A percentile compares a stretch with the other conserved stretches of the same genome.
Conservation (phyloP, 1,284 basidiomycete species). For the Hortiboletus rubellus region DNA sequence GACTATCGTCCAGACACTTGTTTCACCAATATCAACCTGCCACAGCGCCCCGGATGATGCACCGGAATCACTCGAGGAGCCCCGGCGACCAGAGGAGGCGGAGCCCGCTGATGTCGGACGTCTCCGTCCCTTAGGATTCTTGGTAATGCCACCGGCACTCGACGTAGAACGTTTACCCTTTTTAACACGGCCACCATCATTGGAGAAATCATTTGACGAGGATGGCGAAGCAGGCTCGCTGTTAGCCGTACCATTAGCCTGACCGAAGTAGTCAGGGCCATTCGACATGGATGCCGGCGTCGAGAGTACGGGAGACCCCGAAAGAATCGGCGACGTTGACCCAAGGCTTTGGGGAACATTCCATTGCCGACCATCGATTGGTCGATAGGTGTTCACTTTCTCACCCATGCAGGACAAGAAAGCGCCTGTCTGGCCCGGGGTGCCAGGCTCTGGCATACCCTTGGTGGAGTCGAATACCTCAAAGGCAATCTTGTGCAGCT, state of each 20-base stretch:
- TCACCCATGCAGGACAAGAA: constrained; percentile 87
- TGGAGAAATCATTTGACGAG: constrained; percentile 68
- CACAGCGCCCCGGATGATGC: constrained; percentile 78
- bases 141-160: constrained; percentile 64
- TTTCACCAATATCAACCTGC: constrained; percentile 87
- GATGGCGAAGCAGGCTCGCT: constrained; percentile 68
- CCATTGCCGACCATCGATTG: constrained; percentile 80
- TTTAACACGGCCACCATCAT: constrained; percentile 80
- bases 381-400: constrained; percentile 84
- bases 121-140: constrained; percentile 64
- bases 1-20: constrained; percentile 92
- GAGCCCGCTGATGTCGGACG: constrained; percentile 75
- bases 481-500: constrained; percentile 93
- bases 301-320: constrained; percentile 66
- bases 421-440: constrained; percentile 72
- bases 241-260: constrained; percentile 43
- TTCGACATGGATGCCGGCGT: constrained; percentile 59
- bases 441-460: constrained; percentile 66
- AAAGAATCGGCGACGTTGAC: constrained; percentile 61
- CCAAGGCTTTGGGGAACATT: constrained; percentile 46
- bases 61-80: constrained; percentile 61
- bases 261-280: constrained; percentile 60
- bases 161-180: constrained; percentile 74
- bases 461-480: constrained; percentile 79
- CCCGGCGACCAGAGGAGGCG: constrained; percentile 61